A percentile compares a stretch with the other conserved stretches of the same genome.
These are phyloP conservation scores for Arctostaphylos glauca DNA, from an alignment of 148 eudicot species.

Conservation along the genomic window DNA sequence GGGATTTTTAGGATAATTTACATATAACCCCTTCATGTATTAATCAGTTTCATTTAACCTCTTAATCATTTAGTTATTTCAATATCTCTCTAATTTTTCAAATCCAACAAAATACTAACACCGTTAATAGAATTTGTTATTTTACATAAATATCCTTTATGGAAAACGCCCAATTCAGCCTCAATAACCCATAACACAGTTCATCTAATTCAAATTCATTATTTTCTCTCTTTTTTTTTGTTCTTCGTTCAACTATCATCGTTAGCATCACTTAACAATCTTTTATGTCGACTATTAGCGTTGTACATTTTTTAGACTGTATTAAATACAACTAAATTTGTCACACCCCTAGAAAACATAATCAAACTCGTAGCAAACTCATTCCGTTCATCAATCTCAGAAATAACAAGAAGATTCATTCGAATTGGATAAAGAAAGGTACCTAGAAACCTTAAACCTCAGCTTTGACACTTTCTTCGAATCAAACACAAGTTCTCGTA, in stretches of 20 bases:
- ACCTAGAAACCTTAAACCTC: slow-evolving; percentile 33
- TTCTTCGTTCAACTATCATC: slow-evolving; percentile 4
- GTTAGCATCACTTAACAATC: not conserved
- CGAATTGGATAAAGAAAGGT: slow-evolving; percentile 24
- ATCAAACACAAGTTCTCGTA: slow-evolving; percentile 13
- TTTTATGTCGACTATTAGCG: not conserved
- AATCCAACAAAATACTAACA: too few relatives aligned
- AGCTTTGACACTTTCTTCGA: slow-evolving; percentile 46
- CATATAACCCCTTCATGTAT: too few relatives aligned
- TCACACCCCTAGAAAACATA: slow-evolving; percentile 50
- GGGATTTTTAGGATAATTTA: too few relatives aligned
- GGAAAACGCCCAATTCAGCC: not conserved
- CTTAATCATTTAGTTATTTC: too few relatives aligned
- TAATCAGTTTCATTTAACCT: too few relatives aligned
- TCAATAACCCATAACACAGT: too few relatives aligned
- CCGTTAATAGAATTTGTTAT: too few relatives aligned
- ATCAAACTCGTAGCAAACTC: slow-evolving; percentile 57
- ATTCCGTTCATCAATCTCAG: slow-evolving; percentile 35
- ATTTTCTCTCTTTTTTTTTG: slow-evolving; percentile 2
- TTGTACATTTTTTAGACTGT: slow-evolving; percentile 8
- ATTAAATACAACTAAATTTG: slow-evolving; percentile 20
- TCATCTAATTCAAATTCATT: slow-evolving; percentile 9
- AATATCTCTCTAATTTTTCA: too few relatives aligned
- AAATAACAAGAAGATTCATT: slow-evolving; percentile 15
- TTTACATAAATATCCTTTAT: too few relatives aligned